Evolutionary conservation across 2,329 filamentous ascomycete species (phyloP), one percentile per base, ranked within the genome.

Genomic region (Colletotrichum nymphaeae): DNA sequence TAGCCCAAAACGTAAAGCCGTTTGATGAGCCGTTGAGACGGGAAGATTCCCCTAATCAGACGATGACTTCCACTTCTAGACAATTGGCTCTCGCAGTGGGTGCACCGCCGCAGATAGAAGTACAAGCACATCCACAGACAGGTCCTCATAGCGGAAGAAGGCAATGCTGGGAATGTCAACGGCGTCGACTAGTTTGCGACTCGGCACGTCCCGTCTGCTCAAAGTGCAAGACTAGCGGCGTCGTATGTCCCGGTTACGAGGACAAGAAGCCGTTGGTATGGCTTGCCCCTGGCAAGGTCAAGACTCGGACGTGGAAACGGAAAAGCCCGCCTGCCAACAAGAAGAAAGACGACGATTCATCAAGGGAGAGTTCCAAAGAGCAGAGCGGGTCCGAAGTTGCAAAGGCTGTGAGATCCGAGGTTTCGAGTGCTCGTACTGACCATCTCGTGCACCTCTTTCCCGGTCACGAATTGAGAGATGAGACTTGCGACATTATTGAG

Each of bases 141-240:
- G 32, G 16, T 5, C 9, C n/a, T 2, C 55, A 63, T 5, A 49
- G 22, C 26, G 9, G 24, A 6, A 63, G 63, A n/a, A 55, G 71
- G 35, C 81, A 84, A 58, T 86, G 84, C 74, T 86, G 83, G 84
- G 84, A 85, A 73, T 85, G 84, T 70, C 81, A 78, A 30, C 80
- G 83, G 16, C 82, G 83, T 2, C 75, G 79, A 19, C 71, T 84
- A 7, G 83, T 83, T 22, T 85, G 84, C 74, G 83, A 85, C 71
- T 81, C 79, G 16, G 76, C 75, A n/a, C 78, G 74, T 8, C 83
- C 84, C 7, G 75, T 77, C 35, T 85, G 84, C 76, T 80, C 78
- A 37, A 81, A 81, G 69, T 86, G 84, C 69, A 76, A 78, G 37
- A 67, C 66, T 1, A 74, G 76, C 5, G 80, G 80, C 16, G 78